Evolutionary conservation across 2,329 filamentous ascomycete species (phyloP).

Genomic region (Trematosphaeria pertusa): DNA sequence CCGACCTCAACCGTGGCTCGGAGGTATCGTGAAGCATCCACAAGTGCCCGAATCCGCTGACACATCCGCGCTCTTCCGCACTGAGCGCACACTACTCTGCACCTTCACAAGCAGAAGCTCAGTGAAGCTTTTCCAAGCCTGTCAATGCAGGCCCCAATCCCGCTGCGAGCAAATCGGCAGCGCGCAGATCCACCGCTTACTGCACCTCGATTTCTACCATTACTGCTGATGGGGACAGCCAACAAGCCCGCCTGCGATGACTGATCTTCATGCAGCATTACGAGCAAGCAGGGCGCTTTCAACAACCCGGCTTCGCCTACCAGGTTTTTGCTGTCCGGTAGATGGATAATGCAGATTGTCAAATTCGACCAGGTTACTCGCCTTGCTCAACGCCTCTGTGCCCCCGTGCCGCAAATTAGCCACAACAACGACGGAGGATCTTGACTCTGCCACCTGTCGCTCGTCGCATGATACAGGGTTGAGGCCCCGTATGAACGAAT

Average conservation of each 20-base stretch:
- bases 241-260: slow-evolving; percentile 1
- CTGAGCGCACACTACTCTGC: neutral
- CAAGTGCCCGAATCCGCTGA: slow-evolving; percentile 1
- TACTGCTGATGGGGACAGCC: neutral
- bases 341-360: neutral
- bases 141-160: neutral
- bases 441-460: slow-evolving; percentile 4
- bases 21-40: too few species aligned
- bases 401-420: neutral
- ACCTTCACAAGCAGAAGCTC: slow-evolving; percentile 3
- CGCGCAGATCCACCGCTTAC: neutral
- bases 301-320: neutral
- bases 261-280: slow-evolving; percentile 6
- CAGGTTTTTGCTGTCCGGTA: neutral
- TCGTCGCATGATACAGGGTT: neutral
- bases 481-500: too few species aligned
- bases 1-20: too few species aligned
- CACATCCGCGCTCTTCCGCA: slow-evolving; percentile 11
- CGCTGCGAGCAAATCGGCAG: too few species aligned
- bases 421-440: too few species aligned
- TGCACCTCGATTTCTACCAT: neutral
- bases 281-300: neutral
- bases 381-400: too few species aligned
- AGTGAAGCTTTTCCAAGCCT: slow-evolving; percentile 15
- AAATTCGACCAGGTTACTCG: too few species aligned